Percentiles rank a stretch among this genome's conserved stretches.
Conservation (phyloP, 2,329 filamentous ascomycete species). For the Mycosphaerella sp. region DNA sequence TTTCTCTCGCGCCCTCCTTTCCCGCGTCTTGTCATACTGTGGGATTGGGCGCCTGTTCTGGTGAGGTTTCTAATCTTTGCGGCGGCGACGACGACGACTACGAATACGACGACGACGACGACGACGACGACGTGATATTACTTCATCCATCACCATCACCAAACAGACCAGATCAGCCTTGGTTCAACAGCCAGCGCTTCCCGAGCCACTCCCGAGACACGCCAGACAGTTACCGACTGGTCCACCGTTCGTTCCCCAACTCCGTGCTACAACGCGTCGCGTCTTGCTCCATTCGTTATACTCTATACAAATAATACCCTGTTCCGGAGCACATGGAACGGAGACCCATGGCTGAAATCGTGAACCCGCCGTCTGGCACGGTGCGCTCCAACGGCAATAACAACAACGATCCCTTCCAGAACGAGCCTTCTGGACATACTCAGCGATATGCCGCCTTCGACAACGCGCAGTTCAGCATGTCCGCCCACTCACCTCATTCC, state of each 20-base stretch:
- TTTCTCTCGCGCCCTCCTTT: neutral
- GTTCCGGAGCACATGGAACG: conserved; percentile 7
- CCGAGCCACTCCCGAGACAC: conserved; percentile 20
- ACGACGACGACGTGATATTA: neutral
- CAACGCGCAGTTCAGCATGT: conserved; percentile 63
- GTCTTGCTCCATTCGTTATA: conserved; percentile 2
- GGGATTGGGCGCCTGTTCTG: no score
- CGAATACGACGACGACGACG: no score
- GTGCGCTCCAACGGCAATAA: conserved; percentile 33
- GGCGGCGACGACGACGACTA: neutral
- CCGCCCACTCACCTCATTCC: conserved; percentile 72
- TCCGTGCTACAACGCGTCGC: neutral
- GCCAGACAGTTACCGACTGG: neutral
- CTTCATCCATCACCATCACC: neutral
- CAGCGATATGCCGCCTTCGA: conserved; percentile 81
- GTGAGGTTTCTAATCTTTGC: neutral
- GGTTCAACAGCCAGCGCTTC: conserved; percentile 2
- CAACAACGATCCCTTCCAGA: conserved; percentile 41
- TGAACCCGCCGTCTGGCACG: conserved; percentile 38
- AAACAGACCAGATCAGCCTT: neutral
- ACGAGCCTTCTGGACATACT: conserved; percentile 32
- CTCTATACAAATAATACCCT: conserved; percentile 4
- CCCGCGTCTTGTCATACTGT: neutral
- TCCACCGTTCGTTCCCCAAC: conserved; percentile 12
- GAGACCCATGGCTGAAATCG: conserved; percentile 38